phyloP scores from a whole-genome alignment of 805 yeast species.

The Zygoascus ofunaensis region DNA sequence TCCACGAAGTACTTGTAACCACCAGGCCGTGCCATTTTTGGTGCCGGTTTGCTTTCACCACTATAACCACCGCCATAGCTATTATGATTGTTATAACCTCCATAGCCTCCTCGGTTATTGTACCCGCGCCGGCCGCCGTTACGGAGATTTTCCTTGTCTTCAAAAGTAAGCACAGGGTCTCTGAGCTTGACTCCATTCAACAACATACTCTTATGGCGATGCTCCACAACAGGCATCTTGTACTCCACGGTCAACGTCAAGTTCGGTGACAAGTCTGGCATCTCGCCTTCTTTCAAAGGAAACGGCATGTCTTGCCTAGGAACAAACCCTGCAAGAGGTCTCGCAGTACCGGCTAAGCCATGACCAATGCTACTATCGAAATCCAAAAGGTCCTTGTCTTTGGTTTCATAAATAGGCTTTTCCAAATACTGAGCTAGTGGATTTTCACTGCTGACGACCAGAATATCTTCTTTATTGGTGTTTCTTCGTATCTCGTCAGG shows the following conservation, averaged over 20 bases:
- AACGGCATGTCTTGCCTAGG: slow-evolving; percentile 32
- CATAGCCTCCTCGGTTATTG: slow-evolving; percentile 6
- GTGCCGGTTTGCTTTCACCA: slow-evolving; percentile 2
- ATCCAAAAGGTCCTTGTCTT: background rate
- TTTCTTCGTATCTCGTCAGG: slow-evolving; percentile 65
- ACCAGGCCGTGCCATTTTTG: slow-evolving; percentile 12
- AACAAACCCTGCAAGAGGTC: slow-evolving; percentile 29
- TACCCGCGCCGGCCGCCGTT: slow-evolving; percentile 33
- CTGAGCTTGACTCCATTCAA: slow-evolving; percentile 69
- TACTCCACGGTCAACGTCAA: slow-evolving; percentile 41
- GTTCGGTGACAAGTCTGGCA: slow-evolving; percentile 38
- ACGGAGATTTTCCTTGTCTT: slow-evolving; percentile 55
- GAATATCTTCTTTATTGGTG: slow-evolving; percentile 56
- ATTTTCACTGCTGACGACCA: slow-evolving; percentile 59
- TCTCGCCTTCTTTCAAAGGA: slow-evolving; percentile 38
- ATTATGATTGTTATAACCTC: slow-evolving; percentile 7
- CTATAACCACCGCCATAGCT: slow-evolving; percentile 8
- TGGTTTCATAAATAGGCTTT: slow-evolving; percentile 31
- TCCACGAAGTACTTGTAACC: slow-evolving; percentile 13
- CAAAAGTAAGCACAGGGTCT: slow-evolving; percentile 48
- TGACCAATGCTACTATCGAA: slow-evolving; percentile 19
- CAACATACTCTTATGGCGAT: slow-evolving; percentile 67
- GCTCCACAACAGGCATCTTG: slow-evolving; percentile 48
- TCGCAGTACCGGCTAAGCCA: slow-evolving; percentile 30
- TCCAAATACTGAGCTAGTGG: slow-evolving; percentile 36